phyloP scores from a whole-genome alignment of 192 early-diverging fungal genomes.

The Martensiomyces pterosporus region DNA sequence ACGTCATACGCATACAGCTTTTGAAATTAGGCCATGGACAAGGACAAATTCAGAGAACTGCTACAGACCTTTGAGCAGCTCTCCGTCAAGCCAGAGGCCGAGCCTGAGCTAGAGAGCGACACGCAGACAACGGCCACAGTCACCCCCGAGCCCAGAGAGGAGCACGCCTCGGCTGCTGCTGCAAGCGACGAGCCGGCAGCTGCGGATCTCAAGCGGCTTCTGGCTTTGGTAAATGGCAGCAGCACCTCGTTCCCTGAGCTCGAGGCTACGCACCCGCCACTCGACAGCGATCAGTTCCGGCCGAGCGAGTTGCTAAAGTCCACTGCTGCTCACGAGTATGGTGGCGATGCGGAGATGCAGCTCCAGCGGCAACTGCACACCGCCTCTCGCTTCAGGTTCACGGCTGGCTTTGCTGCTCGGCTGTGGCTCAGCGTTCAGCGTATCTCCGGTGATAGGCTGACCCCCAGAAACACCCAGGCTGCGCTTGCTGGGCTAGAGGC shows the following conservation, averaged over 20 bases:
- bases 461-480: conserved; percentile 3
- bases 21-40: conserved; percentile 21
- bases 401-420: conserved; percentile 25
- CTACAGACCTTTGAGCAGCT: conserved; percentile 46
- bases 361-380: conserved; percentile 33
- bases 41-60: conserved; percentile 47
- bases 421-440: conserved; percentile 23
- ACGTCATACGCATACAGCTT: not conserved
- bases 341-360: conserved; percentile 10
- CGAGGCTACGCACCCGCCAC: conserved; percentile 28
- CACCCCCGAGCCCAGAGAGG: conserved; percentile 6
- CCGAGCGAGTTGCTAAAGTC: conserved; percentile 22
- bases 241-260: conserved; percentile 45
- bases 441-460: conserved; percentile 12
- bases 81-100: conserved; percentile 42
- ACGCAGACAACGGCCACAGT: conserved; percentile 5
- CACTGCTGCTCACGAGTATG: conserved; percentile 6
- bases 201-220: conserved; percentile 11
- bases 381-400: conserved; percentile 36
- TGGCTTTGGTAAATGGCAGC: conserved; percentile 18
- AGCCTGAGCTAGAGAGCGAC: conserved; percentile 25
- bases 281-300: conserved; percentile 21
- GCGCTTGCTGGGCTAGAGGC: conserved; percentile 13
- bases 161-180: not conserved
- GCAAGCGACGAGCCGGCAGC: conserved; percentile 1